Evolutionary conservation across 768 basidiomycete genomes (phyloP), one percentile per base, ranked within the genome.

Genomic region (Daedaleopsis nitida): DNA sequence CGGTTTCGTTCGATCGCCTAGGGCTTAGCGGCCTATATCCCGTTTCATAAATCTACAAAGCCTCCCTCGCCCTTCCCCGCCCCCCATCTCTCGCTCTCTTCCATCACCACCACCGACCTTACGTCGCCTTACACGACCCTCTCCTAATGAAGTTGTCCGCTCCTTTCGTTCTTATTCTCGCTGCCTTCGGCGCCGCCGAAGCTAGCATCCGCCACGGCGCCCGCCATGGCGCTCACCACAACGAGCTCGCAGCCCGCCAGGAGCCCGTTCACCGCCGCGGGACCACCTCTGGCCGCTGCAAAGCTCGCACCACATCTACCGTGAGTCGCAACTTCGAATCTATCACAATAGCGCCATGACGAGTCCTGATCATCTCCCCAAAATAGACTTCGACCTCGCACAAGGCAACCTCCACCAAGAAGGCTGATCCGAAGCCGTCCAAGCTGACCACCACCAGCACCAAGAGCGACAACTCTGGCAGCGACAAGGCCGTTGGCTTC

Each of bases 101-200:
- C 52, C 55, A 12, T 35, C 51, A 21, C 54, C 39, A 14, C 35
- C 47, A 21, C 32, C 52, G 49, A 54, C 60, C 56, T 49, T 55
- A 59, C 66, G 52, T 65, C 55, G 51, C 58, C 54, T 55, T 48
- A 32, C 54, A 23, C 58, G 47, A 48, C 52, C 52, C 55, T 60
- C 21, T 55, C 43, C 51, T 63, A 60, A 84, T 85, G 83, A 83
- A 78, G 76, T 59, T 80, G 63, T 66, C 75, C 55, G 68, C 77
- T 64, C 69, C 80, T 66, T 69, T 84, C 54, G 69, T 79, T 61
- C 68, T 78, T 45, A 66, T 77, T 60, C 65, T 65, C 51, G 65
- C 66, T 47, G 59, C 70, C 53, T 59, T 63, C 55, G 70, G 72
- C 37, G 61, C 66, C 50, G 73, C 67, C 52, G 68, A 72, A 51